Percentiles rank a stretch among this genome's conserved stretches.
phyloP scores from a whole-genome alignment of 805 yeast species.

The Starmerella riodocensis region DNA sequence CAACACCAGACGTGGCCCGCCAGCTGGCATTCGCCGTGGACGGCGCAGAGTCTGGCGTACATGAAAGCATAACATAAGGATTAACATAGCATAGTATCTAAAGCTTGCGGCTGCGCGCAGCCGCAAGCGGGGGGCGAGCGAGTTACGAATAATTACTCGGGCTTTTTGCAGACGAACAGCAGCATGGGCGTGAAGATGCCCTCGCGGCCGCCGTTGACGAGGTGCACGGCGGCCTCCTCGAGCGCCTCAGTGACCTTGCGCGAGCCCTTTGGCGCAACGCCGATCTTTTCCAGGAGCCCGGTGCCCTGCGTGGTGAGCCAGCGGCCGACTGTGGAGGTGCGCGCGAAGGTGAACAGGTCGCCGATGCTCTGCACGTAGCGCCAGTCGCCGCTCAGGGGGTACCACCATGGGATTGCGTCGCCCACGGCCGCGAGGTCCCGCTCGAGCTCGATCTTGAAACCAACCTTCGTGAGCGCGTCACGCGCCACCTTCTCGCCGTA shows the following conservation, averaged over 20 bases:
- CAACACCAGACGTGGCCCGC: too few species aligned
- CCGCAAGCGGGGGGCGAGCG: too few species aligned
- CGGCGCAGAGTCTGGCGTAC: too few species aligned
- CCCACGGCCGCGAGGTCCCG: slow-evolving; percentile 70
- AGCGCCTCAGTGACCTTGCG: slow-evolving; percentile 80
- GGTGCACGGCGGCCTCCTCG: slow-evolving; percentile 92
- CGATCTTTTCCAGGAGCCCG: slow-evolving; percentile 67
- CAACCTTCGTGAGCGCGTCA: slow-evolving; percentile 71
- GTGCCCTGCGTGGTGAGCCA: slow-evolving; percentile 67
- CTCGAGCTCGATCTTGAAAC: slow-evolving; percentile 66
- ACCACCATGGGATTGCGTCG: slow-evolving; percentile 92
- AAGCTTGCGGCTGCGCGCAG: too few species aligned
- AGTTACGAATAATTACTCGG: too few species aligned
- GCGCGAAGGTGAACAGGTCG: slow-evolving; percentile 71
- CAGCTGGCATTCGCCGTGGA: too few species aligned
- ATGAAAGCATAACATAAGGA: background rate
- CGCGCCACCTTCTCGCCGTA: slow-evolving; percentile 72
- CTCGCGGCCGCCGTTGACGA: slow-evolving; percentile 84
- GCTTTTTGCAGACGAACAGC: slow-evolving; percentile 81
- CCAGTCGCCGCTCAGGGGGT: slow-evolving; percentile 92
- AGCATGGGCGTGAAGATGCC: slow-evolving; percentile 95
- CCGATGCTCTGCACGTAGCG: slow-evolving; percentile 64
- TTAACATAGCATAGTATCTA: too few species aligned
- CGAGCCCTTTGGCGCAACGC: slow-evolving; percentile 87
- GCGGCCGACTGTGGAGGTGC: slow-evolving; percentile 84